phyloP scores from a whole-genome alignment of 78 protist species.

The Dictyostelium purpureum region DNA sequence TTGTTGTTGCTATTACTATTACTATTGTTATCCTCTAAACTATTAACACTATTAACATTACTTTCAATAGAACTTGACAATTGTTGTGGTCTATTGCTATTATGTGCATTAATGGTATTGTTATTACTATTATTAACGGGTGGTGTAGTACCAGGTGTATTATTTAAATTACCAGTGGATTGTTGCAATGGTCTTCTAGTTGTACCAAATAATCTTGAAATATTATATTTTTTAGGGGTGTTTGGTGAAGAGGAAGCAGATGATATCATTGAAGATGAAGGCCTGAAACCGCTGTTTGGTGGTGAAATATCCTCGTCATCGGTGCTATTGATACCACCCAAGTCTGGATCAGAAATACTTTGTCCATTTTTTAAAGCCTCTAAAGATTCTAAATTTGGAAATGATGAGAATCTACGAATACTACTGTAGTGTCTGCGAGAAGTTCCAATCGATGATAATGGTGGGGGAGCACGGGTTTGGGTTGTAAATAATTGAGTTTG shows the following conservation, averaged over 20 bases:
- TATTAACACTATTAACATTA: background rate
- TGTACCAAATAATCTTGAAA: background rate
- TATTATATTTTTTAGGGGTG: slow-evolving; percentile 2
- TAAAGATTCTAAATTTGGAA: slow-evolving; percentile 49
- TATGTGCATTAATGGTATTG: background rate
- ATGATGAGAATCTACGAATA: slow-evolving; percentile 51
- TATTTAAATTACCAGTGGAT: too few relatives aligned
- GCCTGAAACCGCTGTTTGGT: slow-evolving; percentile 10
- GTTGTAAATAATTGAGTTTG: slow-evolving; percentile 12
- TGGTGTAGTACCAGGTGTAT: background rate
- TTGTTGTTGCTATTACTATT: background rate
- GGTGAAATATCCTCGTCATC: background rate
- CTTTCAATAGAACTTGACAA: slow-evolving; percentile 2
- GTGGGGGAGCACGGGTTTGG: slow-evolving; percentile 36
- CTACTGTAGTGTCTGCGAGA: slow-evolving; percentile 53
- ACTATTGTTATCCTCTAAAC: background rate
- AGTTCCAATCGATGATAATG: slow-evolving; percentile 7
- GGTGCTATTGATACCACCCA: background rate
- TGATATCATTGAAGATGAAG: background rate
- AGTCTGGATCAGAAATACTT: background rate
- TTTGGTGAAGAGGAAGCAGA: background rate
- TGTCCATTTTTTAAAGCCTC: background rate
- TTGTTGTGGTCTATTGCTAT: background rate
- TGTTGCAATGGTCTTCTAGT: background rate
- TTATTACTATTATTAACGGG: background rate